A percentile compares a stretch with the other conserved stretches of the same genome.
phyloP scores from a whole-genome alignment of 129 eudicot genomes.

The Saussurea involucrata region DNA sequence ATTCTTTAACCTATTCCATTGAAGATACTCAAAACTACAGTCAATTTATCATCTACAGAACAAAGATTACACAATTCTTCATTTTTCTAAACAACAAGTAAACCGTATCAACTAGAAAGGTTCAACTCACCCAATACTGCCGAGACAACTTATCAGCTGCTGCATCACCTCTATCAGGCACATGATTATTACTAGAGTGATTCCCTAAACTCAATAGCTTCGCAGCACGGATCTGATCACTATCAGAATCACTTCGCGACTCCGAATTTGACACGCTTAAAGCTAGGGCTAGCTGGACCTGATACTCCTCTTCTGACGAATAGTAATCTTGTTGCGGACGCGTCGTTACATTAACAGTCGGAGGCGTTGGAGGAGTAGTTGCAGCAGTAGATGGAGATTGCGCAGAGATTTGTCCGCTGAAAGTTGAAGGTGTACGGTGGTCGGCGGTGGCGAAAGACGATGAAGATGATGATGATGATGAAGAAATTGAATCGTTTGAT shows the following conservation, averaged over 20 bases:
- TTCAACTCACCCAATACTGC: constrained; percentile 85
- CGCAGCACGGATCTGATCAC: constrained; percentile 61
- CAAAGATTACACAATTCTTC: not conserved
- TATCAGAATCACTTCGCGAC: constrained; percentile 37
- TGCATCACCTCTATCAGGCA: constrained; percentile 33
- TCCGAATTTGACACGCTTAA: constrained; percentile 75
- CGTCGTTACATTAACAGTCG: constrained; percentile 19
- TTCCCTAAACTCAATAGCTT: constrained; percentile 42
- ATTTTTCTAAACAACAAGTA: not conserved
- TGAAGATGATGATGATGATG: constrained; percentile 18
- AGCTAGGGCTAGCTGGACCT: constrained; percentile 91
- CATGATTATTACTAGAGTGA: constrained; percentile 7
- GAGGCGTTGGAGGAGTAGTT: constrained; percentile 29
- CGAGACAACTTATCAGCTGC: constrained; percentile 69
- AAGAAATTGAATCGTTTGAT: constrained; percentile 44
- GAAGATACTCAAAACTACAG: not conserved
- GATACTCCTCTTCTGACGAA: constrained; percentile 90
- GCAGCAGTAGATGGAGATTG: constrained; percentile 22
- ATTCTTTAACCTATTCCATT: constrained; percentile 10
- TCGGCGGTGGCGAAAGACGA: constrained; percentile 25
- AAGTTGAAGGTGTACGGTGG: constrained; percentile 17
- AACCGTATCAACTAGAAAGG: not conserved
- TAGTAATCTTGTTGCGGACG: constrained; percentile 54
- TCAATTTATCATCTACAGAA: not conserved
- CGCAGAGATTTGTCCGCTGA: constrained; percentile 11